Evolutionary conservation across 345 rosid species (phyloP).

Genomic region (Lepidium africanum): DNA sequence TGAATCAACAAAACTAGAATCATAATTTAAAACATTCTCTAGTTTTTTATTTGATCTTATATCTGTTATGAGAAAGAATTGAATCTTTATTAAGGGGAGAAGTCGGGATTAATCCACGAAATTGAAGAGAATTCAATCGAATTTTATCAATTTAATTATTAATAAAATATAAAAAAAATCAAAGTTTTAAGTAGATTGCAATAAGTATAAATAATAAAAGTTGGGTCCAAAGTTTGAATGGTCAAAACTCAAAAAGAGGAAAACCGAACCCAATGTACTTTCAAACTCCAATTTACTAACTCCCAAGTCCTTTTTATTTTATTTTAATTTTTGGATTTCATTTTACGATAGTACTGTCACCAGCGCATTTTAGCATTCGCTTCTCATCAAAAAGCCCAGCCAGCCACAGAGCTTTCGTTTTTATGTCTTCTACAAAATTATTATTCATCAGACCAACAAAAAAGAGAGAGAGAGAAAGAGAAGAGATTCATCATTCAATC

Average conservation of each 20-base stretch:
- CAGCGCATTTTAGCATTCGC: conserved; percentile 25
- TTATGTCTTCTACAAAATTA: conserved; percentile 2
- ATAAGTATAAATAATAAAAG: background rate
- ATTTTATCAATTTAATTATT: too few species aligned
- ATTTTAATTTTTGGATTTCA: background rate
- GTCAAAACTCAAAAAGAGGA: conserved; percentile 26
- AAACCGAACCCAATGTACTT: conserved; percentile 30
- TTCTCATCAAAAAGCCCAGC: conserved; percentile 20
- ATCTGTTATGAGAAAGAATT: too few species aligned
- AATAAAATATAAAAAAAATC: background rate
- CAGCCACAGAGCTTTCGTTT: conserved; percentile 18
- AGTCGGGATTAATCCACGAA: too few species aligned
- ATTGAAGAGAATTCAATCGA: too few species aligned
- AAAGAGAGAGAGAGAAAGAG: background rate
- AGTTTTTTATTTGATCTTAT: too few species aligned
- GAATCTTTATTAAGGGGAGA: too few species aligned
- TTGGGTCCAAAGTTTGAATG: conserved; percentile 23
- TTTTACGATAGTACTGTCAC: conserved; percentile 27
- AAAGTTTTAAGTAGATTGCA: conserved; percentile 5
- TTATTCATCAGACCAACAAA: conserved; percentile 21
- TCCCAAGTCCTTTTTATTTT: conserved; percentile 12
- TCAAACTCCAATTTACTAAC: conserved; percentile 31
- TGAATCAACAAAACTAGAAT: too few species aligned
- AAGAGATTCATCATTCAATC: conserved; percentile 10
- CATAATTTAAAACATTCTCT: too few species aligned